Base-by-base conservation (phyloP, 2,329 filamentous ascomycete genomes). In the Calcarisporium arbuscula region DNA sequence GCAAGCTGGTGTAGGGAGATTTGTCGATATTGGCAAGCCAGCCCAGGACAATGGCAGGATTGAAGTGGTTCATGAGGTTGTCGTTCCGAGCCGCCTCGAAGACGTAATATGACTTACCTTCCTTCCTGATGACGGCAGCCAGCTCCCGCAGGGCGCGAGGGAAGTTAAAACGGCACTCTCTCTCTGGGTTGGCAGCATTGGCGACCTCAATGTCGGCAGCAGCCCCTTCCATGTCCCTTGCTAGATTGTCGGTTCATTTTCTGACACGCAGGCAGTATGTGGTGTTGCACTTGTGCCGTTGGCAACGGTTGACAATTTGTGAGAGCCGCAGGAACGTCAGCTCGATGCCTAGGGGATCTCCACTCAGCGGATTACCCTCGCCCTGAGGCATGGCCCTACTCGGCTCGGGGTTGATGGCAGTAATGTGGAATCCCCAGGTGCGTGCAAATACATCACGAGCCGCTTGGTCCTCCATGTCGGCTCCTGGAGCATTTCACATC, bases 311-410 rank as follows among this genome's bases (percentile, higher is more conserved):
- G 28, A 36, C 28, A 18, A 36, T 32, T 32, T 32, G 28, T 19
- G 34, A 32, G 21, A 36, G 29, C 28, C 29, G 28, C 34, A 32
- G 34, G 29, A 36, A 36, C 22, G 34, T 36, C 29, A 32, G 27
- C 16, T 36, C 29, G 14, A 28, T 20, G 29, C 28, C 21, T 15
- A 32, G 34, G 6, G 34, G 21, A 32, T 32, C 32, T 19, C 26
- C 32, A 18, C 32, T 30, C 27, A 36, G 28, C 4, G 30, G 18
- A 23, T 32, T 23, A 22, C 19, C 30, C 19, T 32, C 30, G 7
- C 30, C 19, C 7, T 32, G 41, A 8, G 43, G 47, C 9, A 60
- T 58, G 2, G 50, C n/a, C n/a, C n/a, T n/a, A n/a, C n/a, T n/a
- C n/a, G n/a, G n/a, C n/a, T n/a, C n/a, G n/a, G n/a, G n/a, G n/a